Base-by-base conservation (phyloP, 305 asterid genomes). In the Coffea humblotiana region DNA sequence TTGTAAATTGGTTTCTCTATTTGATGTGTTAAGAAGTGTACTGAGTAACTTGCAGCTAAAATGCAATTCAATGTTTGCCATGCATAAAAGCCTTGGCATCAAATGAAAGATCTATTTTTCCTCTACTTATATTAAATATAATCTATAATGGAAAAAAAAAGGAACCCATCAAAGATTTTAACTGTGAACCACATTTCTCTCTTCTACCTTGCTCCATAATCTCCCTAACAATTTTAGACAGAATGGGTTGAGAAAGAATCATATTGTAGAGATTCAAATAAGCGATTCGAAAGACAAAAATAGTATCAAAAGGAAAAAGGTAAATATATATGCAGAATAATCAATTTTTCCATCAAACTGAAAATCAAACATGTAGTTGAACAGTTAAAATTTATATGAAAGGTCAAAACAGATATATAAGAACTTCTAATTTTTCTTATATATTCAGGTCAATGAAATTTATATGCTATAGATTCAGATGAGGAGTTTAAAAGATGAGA, bases 31-130 rank as follows among this genome's bases (percentile, higher is more conserved):
- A 32, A 32, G 45, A 75, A 74, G 67, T 78, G 71, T 85, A 88
- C 89, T 79, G 90, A 88, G 84, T 88, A 88, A 82, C 89, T 82
- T 72, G 90, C 90, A 6, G 90, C 86, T 73, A 88, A 79, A 75
- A 86, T 77, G 54, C 90, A 88, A 79, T 88, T 88, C 74, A 82
- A 19, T 68, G 68, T 75, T 81, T 88, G 89, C 90, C 89, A 88
- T 29, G 80, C 83, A 77, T 88, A 88, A 40, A 89, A 32, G 2
- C 88, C 19, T 64, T 74, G 71, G 87, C 76, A 45, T 86, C 85
- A 69, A 78, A 88, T 11, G 90, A 85, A 71, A 88, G 83, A 85
- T 88, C 90, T 13, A 89, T 88, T 69, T 86, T 80, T 51, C 90
- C 89, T 64, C 88, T 89, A 82, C 85, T 82, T 78, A 88, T 58